These are phyloP conservation scores for Iberis pinnata DNA, from an alignment of 345 rosid genomes.

Conservation along the genomic window DNA sequence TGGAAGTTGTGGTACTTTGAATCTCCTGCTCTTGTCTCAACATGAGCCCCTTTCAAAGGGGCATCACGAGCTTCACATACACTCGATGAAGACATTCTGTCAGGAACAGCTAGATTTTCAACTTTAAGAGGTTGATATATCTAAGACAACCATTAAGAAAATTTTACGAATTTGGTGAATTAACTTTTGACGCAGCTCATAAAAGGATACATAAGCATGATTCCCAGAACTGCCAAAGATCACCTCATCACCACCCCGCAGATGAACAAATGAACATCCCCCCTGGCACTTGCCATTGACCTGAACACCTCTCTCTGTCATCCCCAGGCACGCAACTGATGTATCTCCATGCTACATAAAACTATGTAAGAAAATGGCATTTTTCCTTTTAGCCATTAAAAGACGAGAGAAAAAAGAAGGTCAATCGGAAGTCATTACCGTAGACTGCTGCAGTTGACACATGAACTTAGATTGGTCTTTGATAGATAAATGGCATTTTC, in stretches of 20 bases:
- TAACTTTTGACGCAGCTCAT: neutral
- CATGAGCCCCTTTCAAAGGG: constrained; percentile 59
- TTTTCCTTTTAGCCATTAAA: neutral
- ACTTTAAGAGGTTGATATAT: constrained; percentile 77
- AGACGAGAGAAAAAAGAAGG: too few species aligned
- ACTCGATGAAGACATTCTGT: constrained; percentile 51
- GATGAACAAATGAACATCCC: constrained; percentile 38
- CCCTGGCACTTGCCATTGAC: constrained; percentile 63
- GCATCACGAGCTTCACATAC: constrained; percentile 69
- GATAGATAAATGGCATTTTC: constrained; percentile 61
- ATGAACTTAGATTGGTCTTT: constrained; percentile 56
- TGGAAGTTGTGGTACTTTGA: constrained; percentile 53
- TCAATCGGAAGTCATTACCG: constrained; percentile 46
- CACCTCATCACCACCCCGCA: constrained; percentile 90
- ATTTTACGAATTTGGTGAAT: neutral
- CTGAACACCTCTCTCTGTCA: constrained; percentile 72
- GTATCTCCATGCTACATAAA: constrained; percentile 57
- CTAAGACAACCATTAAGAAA: constrained; percentile 55
- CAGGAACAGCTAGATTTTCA: constrained; percentile 55
- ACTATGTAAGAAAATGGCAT: constrained; percentile 20
- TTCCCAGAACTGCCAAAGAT: constrained; percentile 58
- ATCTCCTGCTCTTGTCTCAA: constrained; percentile 78
- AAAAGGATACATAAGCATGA: constrained; percentile 96
- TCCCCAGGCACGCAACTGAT: constrained; percentile 57
- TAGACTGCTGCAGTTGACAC: constrained; percentile 68